Conservation (phyloP, 1,139 yeast species). For the Pichia sp. region DNA sequence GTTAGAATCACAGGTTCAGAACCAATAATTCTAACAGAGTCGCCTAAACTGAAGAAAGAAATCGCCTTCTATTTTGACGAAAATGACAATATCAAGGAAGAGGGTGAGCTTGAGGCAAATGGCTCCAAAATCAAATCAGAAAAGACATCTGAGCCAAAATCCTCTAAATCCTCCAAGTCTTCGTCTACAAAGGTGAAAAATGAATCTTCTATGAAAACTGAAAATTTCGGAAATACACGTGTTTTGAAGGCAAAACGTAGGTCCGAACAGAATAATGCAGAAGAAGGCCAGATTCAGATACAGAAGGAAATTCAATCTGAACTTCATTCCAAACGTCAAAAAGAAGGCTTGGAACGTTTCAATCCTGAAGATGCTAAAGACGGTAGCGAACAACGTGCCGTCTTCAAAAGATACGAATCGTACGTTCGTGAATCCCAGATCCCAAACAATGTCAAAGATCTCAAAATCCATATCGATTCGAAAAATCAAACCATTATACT, state of each 20-base stretch:
- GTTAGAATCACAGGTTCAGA: constrained; percentile 61
- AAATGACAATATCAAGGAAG: constrained; percentile 26
- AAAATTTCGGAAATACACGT: constrained; percentile 42
- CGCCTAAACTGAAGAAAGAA: constrained; percentile 68
- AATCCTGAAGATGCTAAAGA: constrained; percentile 71
- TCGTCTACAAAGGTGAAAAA: neutral
- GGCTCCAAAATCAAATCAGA: constrained; percentile 6
- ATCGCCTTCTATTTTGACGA: constrained; percentile 80
- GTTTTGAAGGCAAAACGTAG: constrained; percentile 77
- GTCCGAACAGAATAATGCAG: constrained; percentile 68
- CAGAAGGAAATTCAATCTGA: constrained; percentile 80
- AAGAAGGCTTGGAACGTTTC: constrained; percentile 76
- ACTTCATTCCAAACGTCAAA: constrained; percentile 79
- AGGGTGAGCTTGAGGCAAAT: neutral
- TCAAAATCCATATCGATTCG: constrained; percentile 81
- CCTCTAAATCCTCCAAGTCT: neutral
- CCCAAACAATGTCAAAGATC: constrained; percentile 76
- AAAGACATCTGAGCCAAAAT: constrained; percentile 5
- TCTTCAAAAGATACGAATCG: constrained; percentile 88
- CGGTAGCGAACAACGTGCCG: constrained; percentile 62
- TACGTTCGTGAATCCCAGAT: constrained; percentile 90
- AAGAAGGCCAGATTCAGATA: constrained; percentile 76
- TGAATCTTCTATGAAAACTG: constrained; percentile 32
- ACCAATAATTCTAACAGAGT: constrained; percentile 66
- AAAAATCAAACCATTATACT: constrained; percentile 84